phyloP scores from a whole-genome alignment of 345 rosid genomes.

The Eucalyptus cloeziana region DNA sequence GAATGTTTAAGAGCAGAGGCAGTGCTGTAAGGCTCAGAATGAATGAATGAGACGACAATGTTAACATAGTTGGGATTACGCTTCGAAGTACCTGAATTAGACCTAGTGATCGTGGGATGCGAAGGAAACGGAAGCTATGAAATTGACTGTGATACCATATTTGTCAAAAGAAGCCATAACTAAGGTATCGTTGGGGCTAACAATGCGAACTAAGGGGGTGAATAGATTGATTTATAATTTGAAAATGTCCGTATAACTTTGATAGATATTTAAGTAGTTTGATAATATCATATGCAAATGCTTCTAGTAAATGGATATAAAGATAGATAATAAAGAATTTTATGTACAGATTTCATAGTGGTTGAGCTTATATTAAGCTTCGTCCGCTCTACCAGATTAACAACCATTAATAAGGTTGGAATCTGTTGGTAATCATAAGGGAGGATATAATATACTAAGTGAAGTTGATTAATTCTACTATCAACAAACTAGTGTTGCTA shows the following conservation, averaged over 20 bases:
- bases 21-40: neutral
- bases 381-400: neutral
- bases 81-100: neutral
- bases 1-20: neutral
- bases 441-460: neutral
- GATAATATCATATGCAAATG: neutral
- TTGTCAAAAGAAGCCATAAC: neutral
- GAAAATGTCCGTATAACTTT: neutral
- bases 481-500: neutral
- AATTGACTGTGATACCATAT: neutral
- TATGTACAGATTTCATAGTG: neutral
- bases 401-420: neutral
- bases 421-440: neutral
- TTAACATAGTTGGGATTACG: neutral
- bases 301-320: neutral
- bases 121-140: neutral
- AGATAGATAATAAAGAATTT: neutral
- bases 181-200: neutral
- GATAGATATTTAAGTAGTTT: neutral
- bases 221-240: neutral
- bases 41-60: neutral
- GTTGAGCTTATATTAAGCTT: neutral
- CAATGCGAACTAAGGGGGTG: neutral
- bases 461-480: neutral
- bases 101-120: neutral